phyloP scores from a whole-genome alignment of 2,329 filamentous ascomycete species.

The Stachybotrys chartarum region DNA sequence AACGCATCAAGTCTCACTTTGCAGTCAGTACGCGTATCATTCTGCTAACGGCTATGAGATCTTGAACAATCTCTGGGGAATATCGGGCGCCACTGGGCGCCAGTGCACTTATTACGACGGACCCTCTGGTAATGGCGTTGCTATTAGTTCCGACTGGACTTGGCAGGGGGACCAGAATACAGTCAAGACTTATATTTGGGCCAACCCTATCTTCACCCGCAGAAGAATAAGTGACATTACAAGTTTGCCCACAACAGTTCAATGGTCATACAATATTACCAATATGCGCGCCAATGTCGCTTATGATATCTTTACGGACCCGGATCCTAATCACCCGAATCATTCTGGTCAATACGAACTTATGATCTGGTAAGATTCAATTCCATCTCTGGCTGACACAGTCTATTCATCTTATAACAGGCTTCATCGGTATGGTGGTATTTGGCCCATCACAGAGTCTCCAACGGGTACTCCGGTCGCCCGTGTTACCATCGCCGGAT shows the following conservation, averaged over 20 bases:
- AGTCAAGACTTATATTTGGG: slow-evolving; percentile 39
- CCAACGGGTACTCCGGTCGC: slow-evolving; percentile 37
- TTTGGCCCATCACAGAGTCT: slow-evolving; percentile 32
- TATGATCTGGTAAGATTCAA: slow-evolving; percentile 53
- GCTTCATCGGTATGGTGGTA: slow-evolving; percentile 49
- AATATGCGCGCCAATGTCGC: slow-evolving; percentile 50
- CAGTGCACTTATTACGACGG: slow-evolving; percentile 34
- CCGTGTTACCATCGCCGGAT: slow-evolving; percentile 29
- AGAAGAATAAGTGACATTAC: slow-evolving; percentile 23
- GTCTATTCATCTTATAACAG: slow-evolving; percentile 26
- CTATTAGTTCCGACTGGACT: slow-evolving; percentile 33
- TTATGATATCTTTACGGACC: slow-evolving; percentile 53
- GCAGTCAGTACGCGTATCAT: slow-evolving; percentile 21
- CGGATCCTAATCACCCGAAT: slow-evolving; percentile 22
- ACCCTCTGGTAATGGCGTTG: slow-evolving; percentile 21
- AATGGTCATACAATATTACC: slow-evolving; percentile 38
- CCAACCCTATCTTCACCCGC: slow-evolving; percentile 22
- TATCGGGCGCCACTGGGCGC: slow-evolving; percentile 22
- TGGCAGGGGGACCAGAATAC: slow-evolving; percentile 29
- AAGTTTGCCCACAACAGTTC: slow-evolving; percentile 24
- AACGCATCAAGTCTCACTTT: slow-evolving; percentile 8
- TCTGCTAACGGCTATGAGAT: slow-evolving; percentile 20
- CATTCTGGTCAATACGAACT: slow-evolving; percentile 47
- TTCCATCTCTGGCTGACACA: not conserved
- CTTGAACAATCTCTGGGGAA: slow-evolving; percentile 38